Conservation (phyloP, 805 yeast species). For the Nakazawaea ishiwadae region DNA sequence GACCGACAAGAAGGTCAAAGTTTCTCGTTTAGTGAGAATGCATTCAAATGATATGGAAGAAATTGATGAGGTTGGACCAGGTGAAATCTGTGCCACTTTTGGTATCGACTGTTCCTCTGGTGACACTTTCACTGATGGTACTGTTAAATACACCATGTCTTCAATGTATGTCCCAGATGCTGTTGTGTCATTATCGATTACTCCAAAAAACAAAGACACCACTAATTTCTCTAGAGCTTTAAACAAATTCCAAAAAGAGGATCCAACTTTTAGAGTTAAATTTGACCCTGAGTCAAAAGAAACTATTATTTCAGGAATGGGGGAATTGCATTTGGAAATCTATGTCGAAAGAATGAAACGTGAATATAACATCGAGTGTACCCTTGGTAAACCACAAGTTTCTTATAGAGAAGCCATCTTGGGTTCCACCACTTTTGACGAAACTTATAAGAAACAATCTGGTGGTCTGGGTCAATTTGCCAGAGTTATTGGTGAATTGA, state of each 20-base stretch:
- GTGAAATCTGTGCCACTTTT: constrained; percentile 98
- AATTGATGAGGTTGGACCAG: constrained; percentile 90
- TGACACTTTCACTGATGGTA: constrained; percentile 91
- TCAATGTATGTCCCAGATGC: constrained; percentile 99
- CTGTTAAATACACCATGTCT: constrained; percentile 80
- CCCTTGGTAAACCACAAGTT: constrained; percentile 96
- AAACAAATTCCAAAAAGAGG: constrained; percentile 97
- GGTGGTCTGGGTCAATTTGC: constrained; percentile 99
- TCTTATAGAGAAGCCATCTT: constrained; percentile 94
- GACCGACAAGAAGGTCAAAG: constrained; percentile 89
- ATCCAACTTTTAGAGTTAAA: constrained; percentile 94
- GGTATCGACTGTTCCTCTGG: constrained; percentile 99
- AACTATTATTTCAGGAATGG: constrained; percentile 96
- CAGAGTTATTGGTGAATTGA: constrained; percentile 83
- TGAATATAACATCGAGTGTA: constrained; percentile 93
- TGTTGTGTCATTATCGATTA: constrained; percentile 87
- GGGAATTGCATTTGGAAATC: constrained; percentile 94
- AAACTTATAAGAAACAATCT: constrained; percentile 94
- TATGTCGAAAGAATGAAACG: constrained; percentile 98
- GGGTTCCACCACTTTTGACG: constrained; percentile 72
- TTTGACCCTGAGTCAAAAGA: constrained; percentile 91
- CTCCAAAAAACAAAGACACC: constrained; percentile 83
- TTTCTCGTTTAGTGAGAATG: constrained; percentile 94
- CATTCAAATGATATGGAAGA: constrained; percentile 99
- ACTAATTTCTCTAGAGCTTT: constrained; percentile 94